Base-by-base conservation (phyloP, 176 grass and related monocot species). In the Miscanthus lutarioriparius region DNA sequence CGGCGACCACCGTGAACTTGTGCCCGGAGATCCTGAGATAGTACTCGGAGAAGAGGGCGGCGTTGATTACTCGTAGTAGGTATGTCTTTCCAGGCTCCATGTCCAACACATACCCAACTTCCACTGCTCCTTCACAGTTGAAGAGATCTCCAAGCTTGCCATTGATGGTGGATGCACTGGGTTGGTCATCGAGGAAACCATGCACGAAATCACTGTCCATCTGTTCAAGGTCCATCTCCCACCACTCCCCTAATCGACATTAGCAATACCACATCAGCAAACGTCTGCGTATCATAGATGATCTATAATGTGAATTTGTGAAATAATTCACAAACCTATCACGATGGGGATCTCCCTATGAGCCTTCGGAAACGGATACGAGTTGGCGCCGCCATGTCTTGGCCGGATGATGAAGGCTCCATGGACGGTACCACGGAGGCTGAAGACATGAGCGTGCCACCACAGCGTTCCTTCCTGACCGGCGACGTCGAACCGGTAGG, bases 61-160 rank as follows among this genome's bases (percentile, higher is more conserved):
- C 71, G 5, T 84, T 76, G 20, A 84, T 47, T 1, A 84, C 9
- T 2, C 72, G 59, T 1, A 84, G 44, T 2, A 84, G n/a, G 30
- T 76, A 76, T 4, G 43, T 84, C 61, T 53, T 39, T 8, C 82
- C 82, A 1, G 30, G 30, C 30, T 84, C 61, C 44, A 84, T 32
- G 30, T 84, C 71, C 30, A 84, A 32, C 20, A 53, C 40, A 13
- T 27, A 84, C 7, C 41, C 16, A 1, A 76, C 82, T 67, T 84
- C 59, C 11, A 5, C 4, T 7, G 2, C 9, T 63, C 67, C 23
- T 6, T 8, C 3, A 19, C 35, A 9, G 23, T 53, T 70, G 61
- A 36, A 64, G 11, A 86, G 88, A 77, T 90, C 78, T 2, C 88
- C 88, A 28, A 85, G 64, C 26, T 74, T 74, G 25, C 71, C 71